A percentile compares a stretch with the other conserved stretches of the same genome.
These are phyloP conservation scores for Alternaria triticimaculans DNA, from an alignment of 2,329 filamentous ascomycete genomes.

Conservation along the genomic window DNA sequence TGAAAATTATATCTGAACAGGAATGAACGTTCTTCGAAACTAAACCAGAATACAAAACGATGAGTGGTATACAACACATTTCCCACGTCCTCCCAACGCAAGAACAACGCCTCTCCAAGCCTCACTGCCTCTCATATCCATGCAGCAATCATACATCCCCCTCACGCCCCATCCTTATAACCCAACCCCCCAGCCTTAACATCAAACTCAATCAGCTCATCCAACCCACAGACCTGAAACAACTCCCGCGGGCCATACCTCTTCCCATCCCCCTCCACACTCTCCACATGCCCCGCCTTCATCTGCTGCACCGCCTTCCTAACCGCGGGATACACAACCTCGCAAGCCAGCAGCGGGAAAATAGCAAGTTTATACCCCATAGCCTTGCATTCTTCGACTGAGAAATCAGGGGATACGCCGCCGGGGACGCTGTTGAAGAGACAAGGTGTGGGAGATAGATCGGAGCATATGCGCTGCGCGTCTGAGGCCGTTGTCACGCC, in stretches of 20 bases:
- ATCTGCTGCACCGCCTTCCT: constrained; percentile 38
- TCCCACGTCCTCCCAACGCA: background rate
- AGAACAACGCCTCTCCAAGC: background rate
- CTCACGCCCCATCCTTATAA: constrained; percentile 27
- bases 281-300: constrained; percentile 35
- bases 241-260: constrained; percentile 57
- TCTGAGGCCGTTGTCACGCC: constrained; percentile 62
- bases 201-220: constrained; percentile 60
- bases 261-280: constrained; percentile 50
- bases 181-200: constrained; percentile 52
- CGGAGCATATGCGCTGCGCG: constrained; percentile 54
- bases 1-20: background rate
- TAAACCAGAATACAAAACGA: background rate
- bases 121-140: background rate
- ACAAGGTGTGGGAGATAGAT: constrained; percentile 59
- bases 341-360: constrained; percentile 52
- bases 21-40: background rate
- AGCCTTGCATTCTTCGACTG: constrained; percentile 59
- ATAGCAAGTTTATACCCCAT: constrained; percentile 67
- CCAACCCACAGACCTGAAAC: constrained; percentile 61
- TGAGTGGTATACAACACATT: background rate
- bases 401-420: constrained; percentile 62
- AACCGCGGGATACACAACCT: constrained; percentile 44
- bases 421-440: constrained; percentile 66
- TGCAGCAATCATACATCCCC: background rate